Base-by-base conservation (phyloP, 768 basidiomycete species). In the Dacryopinax primogenitus region DNA sequence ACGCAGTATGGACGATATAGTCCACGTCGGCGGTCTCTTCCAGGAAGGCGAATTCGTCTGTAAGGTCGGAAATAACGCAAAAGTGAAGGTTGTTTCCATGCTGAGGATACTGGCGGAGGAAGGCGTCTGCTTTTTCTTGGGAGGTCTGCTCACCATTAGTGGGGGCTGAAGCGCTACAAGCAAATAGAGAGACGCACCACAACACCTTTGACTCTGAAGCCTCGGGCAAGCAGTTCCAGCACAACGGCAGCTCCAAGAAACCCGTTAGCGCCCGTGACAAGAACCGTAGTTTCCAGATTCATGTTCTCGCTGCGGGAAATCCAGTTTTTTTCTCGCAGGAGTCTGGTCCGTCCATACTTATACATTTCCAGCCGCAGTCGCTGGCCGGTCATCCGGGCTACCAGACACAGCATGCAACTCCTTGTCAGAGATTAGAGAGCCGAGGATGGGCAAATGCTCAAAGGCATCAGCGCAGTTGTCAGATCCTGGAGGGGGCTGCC, bases 221-320 rank as follows among this genome's bases (percentile, higher is more conserved):
- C 63, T 6, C 45, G 63, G 21, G 39, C 41, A 21, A 64, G 63
- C 12, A 47, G 41, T 6, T 30, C 28, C 44, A 45, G 33, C 13
- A 64, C 33, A 18, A 39, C 34, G 18, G 33, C 33, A 16, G 63
- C 39, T 13, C 39, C 63, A 21, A 64, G 39, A 44, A 64, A 64
- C 9, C 44, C 63, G 28, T n/a, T 23, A 2, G 63, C 63, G 30
- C 63, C 63, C 9, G 63, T 64, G n/a, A 64, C 18, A 18, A 64
- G 63, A 15, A 64, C 63, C 15, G 33, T 41, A 21, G 21, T 47
- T 23, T 32, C 39, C 9, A 9, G 26, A 21, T 30, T 32, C 51
- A 58, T 58, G 13, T 58, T 11, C 37, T 39, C 12, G 37, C 37
- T 39, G 37, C 37, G 12, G 11, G 12, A n/a, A 39, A 39, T 11